A percentile compares a stretch with the other conserved stretches of the same genome.
Evolutionary conservation across 257 asterid genomes (phyloP).

Genomic region (Penstemon newberryi): DNA sequence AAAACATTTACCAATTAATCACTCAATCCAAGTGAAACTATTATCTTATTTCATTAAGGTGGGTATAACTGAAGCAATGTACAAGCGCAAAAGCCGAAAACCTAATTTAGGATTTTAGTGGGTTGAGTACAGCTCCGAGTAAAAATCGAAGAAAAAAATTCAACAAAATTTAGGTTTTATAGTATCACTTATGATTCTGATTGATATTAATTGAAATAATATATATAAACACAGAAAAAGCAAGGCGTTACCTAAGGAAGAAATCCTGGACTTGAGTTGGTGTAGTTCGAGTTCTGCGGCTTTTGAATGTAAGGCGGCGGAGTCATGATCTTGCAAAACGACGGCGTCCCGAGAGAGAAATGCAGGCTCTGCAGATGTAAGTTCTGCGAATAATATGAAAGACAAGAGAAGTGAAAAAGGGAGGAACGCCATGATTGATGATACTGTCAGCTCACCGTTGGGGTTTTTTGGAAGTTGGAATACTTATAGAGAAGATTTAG

Average conservation of each 20-base stretch:
- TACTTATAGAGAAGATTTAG: too few relatives aligned
- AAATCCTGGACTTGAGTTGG: slow-evolving; percentile 44
- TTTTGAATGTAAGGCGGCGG: slow-evolving; percentile 6
- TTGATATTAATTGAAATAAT: too few relatives aligned
- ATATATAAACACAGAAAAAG: not conserved
- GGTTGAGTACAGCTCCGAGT: not conserved
- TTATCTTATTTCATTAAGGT: too few relatives aligned
- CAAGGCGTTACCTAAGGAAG: slow-evolving; percentile 32
- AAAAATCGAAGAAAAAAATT: not conserved
- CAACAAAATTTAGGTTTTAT: not conserved
- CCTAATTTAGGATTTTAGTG: not conserved
- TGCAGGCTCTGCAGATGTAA: slow-evolving; percentile 15
- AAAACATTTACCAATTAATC: too few relatives aligned
- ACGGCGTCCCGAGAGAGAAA: slow-evolving; percentile 4
- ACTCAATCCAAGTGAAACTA: too few relatives aligned
- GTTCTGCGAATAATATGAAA: slow-evolving; percentile 12
- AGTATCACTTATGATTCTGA: too few relatives aligned
- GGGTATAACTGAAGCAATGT: too few relatives aligned
- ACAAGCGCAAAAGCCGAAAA: not conserved
- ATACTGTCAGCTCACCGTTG: too few relatives aligned
- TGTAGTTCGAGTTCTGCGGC: slow-evolving; percentile 35
- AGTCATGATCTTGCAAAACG: not conserved
- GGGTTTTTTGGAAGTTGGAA: too few relatives aligned
- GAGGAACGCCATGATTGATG: slow-evolving; percentile 30
- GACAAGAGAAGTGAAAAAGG: slow-evolving; percentile 23